Evolutionary conservation across 1,139 yeast species (phyloP).

Genomic region (Kluyveromyces sp.): DNA sequence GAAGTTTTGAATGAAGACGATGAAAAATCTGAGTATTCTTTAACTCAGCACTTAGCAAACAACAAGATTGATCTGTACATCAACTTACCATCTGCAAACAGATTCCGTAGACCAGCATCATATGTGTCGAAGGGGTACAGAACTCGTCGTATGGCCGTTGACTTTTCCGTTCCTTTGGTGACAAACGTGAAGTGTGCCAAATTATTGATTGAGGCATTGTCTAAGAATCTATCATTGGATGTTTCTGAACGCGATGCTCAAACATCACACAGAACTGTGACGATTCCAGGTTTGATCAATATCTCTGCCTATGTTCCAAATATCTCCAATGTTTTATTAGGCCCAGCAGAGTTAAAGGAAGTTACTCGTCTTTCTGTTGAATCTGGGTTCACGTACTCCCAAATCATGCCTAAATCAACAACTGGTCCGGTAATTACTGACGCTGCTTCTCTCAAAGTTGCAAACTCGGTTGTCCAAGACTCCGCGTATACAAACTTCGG

Average conservation of each 20-base stretch:
- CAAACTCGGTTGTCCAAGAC: conserved; percentile 49
- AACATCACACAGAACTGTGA: conserved; percentile 76
- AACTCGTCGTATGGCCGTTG: conserved; percentile 99
- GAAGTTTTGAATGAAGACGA: conserved; percentile 72
- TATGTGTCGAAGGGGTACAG: conserved; percentile 96
- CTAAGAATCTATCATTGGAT: conserved; percentile 60
- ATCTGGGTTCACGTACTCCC: conserved; percentile 84
- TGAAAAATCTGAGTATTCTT: conserved; percentile 87
- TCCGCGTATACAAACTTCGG: conserved; percentile 78
- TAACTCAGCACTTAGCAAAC: conserved; percentile 94
- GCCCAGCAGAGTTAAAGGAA: conserved; percentile 50
- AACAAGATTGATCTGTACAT: conserved; percentile 93
- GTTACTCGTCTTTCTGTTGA: conserved; percentile 67
- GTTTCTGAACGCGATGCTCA: conserved; percentile 81
- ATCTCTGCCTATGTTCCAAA: conserved; percentile 75
- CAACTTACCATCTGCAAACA: conserved; percentile 92
- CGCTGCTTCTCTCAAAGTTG: conserved; percentile 55
- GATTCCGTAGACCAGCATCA: conserved; percentile 98
- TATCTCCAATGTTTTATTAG: conserved; percentile 41
- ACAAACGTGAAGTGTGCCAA: conserved; percentile 98
- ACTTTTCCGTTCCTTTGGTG: conserved; percentile 93
- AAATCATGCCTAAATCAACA: conserved; percentile 67
- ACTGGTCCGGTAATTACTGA: conserved; percentile 61
- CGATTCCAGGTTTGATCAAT: conserved; percentile 82
- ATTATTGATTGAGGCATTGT: conserved; percentile 85